These are phyloP conservation scores for Xylaria flabelliformis DNA, from an alignment of 495 filamentous ascomycete genomes.

Conservation along the genomic window DNA sequence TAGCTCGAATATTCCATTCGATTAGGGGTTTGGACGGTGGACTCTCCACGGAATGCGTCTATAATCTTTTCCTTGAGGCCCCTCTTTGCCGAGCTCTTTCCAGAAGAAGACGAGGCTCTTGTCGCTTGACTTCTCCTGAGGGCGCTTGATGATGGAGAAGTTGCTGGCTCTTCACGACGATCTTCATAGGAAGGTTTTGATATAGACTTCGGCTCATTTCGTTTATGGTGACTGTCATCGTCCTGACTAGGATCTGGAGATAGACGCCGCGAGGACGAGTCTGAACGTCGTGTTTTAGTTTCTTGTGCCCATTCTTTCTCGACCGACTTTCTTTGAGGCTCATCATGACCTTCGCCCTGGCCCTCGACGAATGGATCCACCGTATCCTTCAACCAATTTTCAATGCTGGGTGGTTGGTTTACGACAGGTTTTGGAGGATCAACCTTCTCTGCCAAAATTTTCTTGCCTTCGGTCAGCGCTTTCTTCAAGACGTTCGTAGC, in stretches of 20 bases:
- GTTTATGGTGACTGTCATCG: conserved; percentile 18
- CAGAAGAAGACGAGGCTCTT: conserved; percentile 48
- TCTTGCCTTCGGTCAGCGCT: conserved; percentile 59
- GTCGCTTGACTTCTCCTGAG: conserved; percentile 58
- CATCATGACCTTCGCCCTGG: conserved; percentile 46
- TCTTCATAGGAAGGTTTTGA: conserved; percentile 33
- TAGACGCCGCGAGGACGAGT: conserved; percentile 29
- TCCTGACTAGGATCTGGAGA: conserved; percentile 20
- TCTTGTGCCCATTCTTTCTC: conserved; percentile 39
- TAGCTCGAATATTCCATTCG: conserved; percentile 54
- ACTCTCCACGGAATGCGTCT: conserved; percentile 64
- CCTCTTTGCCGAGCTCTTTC: conserved; percentile 46
- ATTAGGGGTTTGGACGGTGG: conserved; percentile 49
- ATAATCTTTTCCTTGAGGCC: conserved; percentile 57
- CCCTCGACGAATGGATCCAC: conserved; percentile 74
- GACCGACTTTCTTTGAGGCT: conserved; percentile 27
- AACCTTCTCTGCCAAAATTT: conserved; percentile 59
- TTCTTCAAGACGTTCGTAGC: conserved; percentile 63
- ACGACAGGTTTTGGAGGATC: conserved; percentile 55
- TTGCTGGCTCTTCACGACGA: conserved; percentile 36
- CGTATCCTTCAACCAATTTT: conserved; percentile 77
- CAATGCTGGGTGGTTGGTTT: conserved; percentile 66
- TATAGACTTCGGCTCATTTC: conserved; percentile 22
- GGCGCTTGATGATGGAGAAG: conserved; percentile 40
- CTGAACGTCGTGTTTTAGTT: conserved; percentile 28